A percentile compares a stretch with the other conserved stretches of the same genome.
Conservation (phyloP, 257 asterid genomes). For the Solanum lycopersicoides region DNA sequence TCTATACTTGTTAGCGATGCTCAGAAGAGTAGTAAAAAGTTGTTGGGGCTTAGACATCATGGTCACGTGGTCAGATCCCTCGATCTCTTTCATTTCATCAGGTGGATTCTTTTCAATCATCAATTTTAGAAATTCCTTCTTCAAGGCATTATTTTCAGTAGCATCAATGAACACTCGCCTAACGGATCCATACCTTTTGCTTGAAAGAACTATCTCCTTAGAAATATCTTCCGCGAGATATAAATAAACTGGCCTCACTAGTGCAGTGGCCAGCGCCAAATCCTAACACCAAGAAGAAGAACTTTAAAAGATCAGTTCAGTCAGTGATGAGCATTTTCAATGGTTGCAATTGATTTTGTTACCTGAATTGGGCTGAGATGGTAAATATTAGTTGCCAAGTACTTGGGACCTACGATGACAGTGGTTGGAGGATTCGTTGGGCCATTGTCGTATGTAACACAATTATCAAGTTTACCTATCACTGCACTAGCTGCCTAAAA, state of each 20-base stretch:
- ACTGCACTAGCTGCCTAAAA: neutral
- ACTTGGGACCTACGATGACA: neutral
- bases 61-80: conserved; percentile 25
- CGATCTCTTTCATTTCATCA: conserved; percentile 10
- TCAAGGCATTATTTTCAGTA: neutral
- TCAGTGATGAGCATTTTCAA: too few relatives aligned
- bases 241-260: neutral
- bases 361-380: conserved; percentile 21
- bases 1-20: neutral
- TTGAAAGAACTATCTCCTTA: neutral
- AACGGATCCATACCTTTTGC: conserved; percentile 10
- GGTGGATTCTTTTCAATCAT: conserved; percentile 25
- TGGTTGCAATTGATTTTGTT: neutral
- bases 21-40: conserved; percentile 1
- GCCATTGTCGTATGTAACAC: neutral
- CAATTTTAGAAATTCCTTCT: conserved; percentile 12
- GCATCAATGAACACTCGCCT: conserved; percentile 9
- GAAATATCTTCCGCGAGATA: conserved; percentile 1
- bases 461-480: neutral
- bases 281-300: conserved; percentile 2
- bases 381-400: conserved; percentile 2
- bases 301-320: too few relatives aligned
- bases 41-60: conserved; percentile 23
- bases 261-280: conserved; percentile 14
- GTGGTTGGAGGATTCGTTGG: conserved; percentile 8